These are phyloP conservation scores for Alternaria triticina DNA, from an alignment of 2,329 filamentous ascomycete genomes.

Conservation along the genomic window DNA sequence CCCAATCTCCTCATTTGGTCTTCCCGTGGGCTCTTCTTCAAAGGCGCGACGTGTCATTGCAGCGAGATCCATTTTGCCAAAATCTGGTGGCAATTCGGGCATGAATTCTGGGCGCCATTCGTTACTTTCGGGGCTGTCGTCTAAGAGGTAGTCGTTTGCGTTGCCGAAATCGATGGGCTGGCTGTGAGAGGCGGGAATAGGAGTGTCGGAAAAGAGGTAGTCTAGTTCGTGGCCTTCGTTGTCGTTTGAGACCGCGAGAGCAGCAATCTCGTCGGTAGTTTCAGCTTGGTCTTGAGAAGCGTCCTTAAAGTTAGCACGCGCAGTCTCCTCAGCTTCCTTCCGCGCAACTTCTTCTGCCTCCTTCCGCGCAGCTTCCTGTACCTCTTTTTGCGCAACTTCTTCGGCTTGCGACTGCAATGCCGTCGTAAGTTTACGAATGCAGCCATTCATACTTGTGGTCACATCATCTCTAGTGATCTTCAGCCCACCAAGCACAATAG, in stretches of 20 bases:
- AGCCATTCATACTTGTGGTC: background rate
- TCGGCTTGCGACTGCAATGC: background rate
- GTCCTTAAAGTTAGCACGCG: background rate
- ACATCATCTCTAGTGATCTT: background rate
- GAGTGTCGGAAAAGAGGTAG: background rate
- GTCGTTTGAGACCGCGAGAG: background rate
- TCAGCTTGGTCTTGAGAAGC: background rate
- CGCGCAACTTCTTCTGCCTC: background rate
- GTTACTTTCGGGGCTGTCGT: background rate
- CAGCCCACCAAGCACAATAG: background rate
- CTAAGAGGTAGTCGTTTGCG: background rate
- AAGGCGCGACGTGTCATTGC: background rate
- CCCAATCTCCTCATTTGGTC: too few species aligned
- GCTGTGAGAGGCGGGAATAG: background rate
- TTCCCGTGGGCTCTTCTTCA: too few species aligned
- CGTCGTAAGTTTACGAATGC: background rate
- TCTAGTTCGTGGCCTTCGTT: background rate
- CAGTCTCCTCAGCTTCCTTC: background rate
- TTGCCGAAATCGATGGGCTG: background rate
- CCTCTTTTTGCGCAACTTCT: background rate
- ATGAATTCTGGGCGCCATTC: background rate
- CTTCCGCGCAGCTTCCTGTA: background rate
- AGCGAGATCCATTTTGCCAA: background rate
- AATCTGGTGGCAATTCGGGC: background rate
- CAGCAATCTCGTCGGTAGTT: background rate